Evolutionary conservation across 2,329 filamentous ascomycete species (phyloP).

Genomic region (Emericellopsis cladophorae): DNA sequence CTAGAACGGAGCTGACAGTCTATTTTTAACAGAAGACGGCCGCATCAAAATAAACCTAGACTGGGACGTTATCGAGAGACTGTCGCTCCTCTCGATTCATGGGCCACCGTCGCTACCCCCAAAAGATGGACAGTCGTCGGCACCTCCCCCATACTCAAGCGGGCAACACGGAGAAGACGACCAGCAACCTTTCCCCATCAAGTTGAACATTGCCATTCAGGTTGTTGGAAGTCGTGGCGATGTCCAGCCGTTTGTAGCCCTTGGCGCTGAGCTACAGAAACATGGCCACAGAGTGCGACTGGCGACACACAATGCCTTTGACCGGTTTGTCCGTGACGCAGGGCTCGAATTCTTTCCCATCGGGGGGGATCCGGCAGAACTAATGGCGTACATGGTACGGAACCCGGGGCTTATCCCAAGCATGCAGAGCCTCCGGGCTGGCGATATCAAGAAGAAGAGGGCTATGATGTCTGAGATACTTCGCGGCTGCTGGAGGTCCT

Average conservation of each 20-base stretch:
- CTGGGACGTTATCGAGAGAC: no score
- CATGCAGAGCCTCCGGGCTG: constrained; percentile 82
- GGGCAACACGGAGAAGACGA: no score
- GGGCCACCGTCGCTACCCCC: no score
- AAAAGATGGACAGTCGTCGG: no score
- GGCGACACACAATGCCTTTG: constrained; percentile 85
- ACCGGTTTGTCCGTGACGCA: constrained; percentile 76
- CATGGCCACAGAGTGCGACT: constrained; percentile 82
- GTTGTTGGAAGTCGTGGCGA: constrained; percentile 77
- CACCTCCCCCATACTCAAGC: no score
- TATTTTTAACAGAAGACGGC: no score
- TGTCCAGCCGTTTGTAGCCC: constrained; percentile 92
- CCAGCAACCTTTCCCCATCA: not conserved
- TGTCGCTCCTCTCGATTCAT: no score
- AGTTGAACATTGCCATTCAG: constrained; percentile 4
- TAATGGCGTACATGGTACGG: constrained; percentile 93
- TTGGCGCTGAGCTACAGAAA: constrained; percentile 78
- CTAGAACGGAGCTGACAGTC: no score
- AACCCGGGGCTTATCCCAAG: constrained; percentile 75
- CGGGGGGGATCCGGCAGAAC: constrained; percentile 80
- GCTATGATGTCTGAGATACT: constrained; percentile 51
- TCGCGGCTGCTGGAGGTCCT: constrained; percentile 15
- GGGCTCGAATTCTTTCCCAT: constrained; percentile 87
- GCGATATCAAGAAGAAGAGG: constrained; percentile 83
- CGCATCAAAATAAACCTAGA: no score